phyloP scores from a whole-genome alignment of 2,329 filamentous ascomycete species.

The Trichoderma sp. region DNA sequence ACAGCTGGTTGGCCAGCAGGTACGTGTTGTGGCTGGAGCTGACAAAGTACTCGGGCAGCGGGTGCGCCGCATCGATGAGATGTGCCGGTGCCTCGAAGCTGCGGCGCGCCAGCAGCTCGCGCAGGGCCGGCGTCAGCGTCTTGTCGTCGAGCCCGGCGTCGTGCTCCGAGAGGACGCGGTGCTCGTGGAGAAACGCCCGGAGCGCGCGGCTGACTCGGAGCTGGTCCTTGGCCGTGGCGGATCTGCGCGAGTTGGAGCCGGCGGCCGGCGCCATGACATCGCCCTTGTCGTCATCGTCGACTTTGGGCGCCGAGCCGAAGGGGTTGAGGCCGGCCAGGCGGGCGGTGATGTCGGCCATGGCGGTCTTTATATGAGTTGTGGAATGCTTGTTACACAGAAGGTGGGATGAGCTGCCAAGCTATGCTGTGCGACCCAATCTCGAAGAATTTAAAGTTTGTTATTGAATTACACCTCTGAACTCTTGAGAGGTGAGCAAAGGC shows the following conservation, averaged over 20 bases:
- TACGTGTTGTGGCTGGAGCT: conserved; percentile 76
- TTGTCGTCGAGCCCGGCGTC: conserved; percentile 50
- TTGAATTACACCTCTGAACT: background rate
- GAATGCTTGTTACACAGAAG: background rate
- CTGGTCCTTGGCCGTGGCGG: conserved; percentile 52
- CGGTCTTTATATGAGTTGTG: background rate
- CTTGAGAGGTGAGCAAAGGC: background rate
- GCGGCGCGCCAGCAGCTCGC: conserved; percentile 55
- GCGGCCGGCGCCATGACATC: conserved; percentile 52
- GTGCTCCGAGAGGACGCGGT: conserved; percentile 50
- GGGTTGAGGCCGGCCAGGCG: conserved; percentile 38
- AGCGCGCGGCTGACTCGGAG: conserved; percentile 62
- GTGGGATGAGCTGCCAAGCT: background rate
- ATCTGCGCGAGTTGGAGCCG: conserved; percentile 48
- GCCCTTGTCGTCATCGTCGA: conserved; percentile 40
- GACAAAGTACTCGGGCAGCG: conserved; percentile 70
- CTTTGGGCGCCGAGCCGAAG: conserved; percentile 31
- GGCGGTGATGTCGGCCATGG: conserved; percentile 31
- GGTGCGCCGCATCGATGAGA: conserved; percentile 58
- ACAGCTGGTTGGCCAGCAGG: conserved; percentile 69
- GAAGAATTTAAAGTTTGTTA: background rate
- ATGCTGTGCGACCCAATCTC: background rate
- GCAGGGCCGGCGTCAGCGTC: conserved; percentile 48
- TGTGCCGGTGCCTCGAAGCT: conserved; percentile 59
- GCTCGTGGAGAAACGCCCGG: conserved; percentile 55